Evolutionary conservation across 208 protist species (phyloP).

Genomic region (Acanthamoeba divionensis): DNA sequence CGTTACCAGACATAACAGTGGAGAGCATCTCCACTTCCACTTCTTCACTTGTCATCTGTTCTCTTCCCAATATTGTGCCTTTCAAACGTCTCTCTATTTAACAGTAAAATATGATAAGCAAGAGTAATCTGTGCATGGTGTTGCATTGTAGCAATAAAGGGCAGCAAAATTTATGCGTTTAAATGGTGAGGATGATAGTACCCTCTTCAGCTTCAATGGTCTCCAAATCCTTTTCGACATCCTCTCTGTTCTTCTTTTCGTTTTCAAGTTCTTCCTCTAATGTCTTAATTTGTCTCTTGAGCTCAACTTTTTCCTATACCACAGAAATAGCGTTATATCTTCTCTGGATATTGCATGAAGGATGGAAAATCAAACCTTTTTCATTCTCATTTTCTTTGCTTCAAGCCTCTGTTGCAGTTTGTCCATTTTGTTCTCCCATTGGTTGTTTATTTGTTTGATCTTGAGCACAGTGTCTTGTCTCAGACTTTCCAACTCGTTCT

Average conservation of each 20-base stretch:
- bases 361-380: no score
- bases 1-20: neutral
- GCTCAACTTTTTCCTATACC: no score
- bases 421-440: no score
- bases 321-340: no score
- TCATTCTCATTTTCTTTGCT: no score
- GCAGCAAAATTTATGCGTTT: no score
- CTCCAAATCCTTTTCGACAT: neutral
- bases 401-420: no score
- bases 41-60: neutral
- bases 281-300: neutral
- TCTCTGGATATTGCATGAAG: no score
- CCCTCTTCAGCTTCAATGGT: neutral
- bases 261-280: neutral
- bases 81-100: neutral
- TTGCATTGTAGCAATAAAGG: no score
- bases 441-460: neutral
- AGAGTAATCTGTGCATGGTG: no score
- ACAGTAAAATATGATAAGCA: no score
- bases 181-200: no score
- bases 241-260: neutral
- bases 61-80: neutral
- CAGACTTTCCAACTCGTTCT: neutral
- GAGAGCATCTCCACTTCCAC: neutral
- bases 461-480: neutral